Evolutionary conservation across 2,329 filamentous ascomycete genomes (phyloP).

Genomic region (Neocucurbitaria cava): DNA sequence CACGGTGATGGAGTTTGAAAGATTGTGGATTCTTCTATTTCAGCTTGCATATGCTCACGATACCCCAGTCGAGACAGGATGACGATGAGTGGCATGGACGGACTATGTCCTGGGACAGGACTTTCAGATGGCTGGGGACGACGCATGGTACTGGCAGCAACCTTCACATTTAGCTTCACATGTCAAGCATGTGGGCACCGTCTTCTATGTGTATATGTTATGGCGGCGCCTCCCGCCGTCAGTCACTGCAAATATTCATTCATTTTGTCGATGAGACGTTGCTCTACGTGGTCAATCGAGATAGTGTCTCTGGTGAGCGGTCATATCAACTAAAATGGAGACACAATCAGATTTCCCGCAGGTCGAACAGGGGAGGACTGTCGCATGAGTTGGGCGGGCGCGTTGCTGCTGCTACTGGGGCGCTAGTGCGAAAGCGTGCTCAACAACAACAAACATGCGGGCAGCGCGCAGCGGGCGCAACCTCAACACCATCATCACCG

Average conservation of each 20-base stretch:
- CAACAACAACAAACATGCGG: constrained; percentile 42
- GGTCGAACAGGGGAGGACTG: no score
- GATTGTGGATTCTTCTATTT: constrained; percentile 41
- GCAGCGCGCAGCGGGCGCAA: no score
- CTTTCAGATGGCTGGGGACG: constrained; percentile 22
- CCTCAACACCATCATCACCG: constrained; percentile 24
- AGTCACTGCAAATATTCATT: constrained; percentile 16
- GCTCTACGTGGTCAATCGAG: neutral
- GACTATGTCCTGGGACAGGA: constrained; percentile 8
- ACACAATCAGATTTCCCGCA: neutral
- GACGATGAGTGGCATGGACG: constrained; percentile 15
- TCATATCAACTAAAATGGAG: neutral
- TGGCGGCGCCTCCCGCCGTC: constrained; percentile 11
- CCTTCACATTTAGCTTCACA: constrained; percentile 7
- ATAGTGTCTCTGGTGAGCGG: neutral
- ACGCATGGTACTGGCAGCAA: constrained; percentile 11
- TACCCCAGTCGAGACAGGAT: constrained; percentile 45
- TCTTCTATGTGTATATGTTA: constrained; percentile 28
- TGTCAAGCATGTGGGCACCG: constrained; percentile 23
- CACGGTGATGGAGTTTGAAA: constrained; percentile 36
- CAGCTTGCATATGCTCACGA: constrained; percentile 47
- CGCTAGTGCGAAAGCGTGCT: constrained; percentile 23
- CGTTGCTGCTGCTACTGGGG: constrained; percentile 30
- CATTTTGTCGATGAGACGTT: constrained; percentile 1
- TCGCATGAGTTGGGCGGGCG: constrained; percentile 9